A percentile compares a stretch with the other conserved stretches of the same genome.
These are phyloP conservation scores for Bryopsis sp. DNA, from an alignment of 139 green algal genomes.

Conservation along the genomic window DNA sequence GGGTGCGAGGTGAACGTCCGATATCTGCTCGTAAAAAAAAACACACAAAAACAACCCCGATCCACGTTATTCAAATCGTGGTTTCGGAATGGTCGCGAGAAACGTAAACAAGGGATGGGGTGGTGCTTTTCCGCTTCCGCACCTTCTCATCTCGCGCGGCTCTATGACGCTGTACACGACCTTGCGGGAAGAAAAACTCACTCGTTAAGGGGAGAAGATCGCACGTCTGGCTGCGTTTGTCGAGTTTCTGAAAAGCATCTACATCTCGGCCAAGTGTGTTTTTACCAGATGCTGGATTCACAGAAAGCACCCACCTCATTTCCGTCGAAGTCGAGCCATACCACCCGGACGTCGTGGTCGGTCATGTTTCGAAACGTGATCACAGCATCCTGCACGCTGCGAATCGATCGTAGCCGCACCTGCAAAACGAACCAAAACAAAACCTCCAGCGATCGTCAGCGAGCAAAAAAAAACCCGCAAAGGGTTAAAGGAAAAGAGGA, in stretches of 20 bases:
- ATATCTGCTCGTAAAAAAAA: constrained; percentile 16
- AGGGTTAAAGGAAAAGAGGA: no score
- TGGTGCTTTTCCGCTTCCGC: constrained; percentile 14
- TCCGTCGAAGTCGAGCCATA: constrained; percentile 40
- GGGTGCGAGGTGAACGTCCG: constrained; percentile 34
- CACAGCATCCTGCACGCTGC: constrained; percentile 24
- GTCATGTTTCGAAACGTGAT: constrained; percentile 32
- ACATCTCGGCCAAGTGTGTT: constrained; percentile 20
- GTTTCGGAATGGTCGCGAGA: no score
- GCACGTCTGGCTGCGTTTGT: no score
- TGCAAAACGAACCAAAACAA: neutral
- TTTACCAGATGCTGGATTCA: neutral
- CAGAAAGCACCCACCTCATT: constrained; percentile 18
- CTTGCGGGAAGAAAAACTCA: neutral
- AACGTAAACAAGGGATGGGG: no score
- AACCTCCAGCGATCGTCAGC: no score
- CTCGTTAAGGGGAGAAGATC: neutral
- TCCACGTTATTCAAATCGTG: no score
- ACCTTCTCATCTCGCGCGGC: constrained; percentile 19
- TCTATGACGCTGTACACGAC: constrained; percentile 22
- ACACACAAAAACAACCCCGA: no score
- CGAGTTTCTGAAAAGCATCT: no score
- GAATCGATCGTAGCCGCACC: constrained; percentile 23
- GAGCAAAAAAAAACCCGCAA: no score
- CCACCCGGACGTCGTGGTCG: constrained; percentile 8